Conservation (phyloP, 306 rosid genomes). For the Boehmeria nivea region DNA sequence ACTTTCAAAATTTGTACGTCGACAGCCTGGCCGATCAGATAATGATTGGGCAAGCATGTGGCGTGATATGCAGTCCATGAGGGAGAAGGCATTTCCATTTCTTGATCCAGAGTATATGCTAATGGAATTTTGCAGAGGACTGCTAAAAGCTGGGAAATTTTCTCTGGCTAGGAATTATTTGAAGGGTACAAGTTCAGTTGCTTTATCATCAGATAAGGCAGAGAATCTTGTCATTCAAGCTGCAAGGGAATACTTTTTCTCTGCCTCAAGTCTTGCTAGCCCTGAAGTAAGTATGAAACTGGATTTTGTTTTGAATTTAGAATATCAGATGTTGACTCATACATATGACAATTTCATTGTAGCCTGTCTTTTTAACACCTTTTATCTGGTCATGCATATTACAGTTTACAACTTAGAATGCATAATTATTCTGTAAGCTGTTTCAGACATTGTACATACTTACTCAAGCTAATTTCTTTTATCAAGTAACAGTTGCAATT, state of each 20-base stretch:
- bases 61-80: constrained; percentile 87
- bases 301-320: constrained; percentile 3
- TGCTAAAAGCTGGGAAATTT: constrained; percentile 95
- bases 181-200: constrained; percentile 91
- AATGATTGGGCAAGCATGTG: constrained; percentile 98
- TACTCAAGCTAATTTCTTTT: neutral
- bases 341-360: no score
- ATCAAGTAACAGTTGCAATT: neutral
- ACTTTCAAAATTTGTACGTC: constrained; percentile 87
- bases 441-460: neutral
- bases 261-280: constrained; percentile 90
- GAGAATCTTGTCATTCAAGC: constrained; percentile 97
- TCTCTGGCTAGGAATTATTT: constrained; percentile 93
- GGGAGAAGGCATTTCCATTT: constrained; percentile 89
- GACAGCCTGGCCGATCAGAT: constrained; percentile 81
- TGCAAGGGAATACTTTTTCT: constrained; percentile 91
- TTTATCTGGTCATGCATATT: neutral
- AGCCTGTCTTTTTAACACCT: neutral
- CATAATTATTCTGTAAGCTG: neutral
- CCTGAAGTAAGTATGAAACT: constrained; percentile 73
- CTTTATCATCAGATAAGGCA: constrained; percentile 83
- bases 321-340: no score
- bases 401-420: neutral
- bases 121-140: constrained; percentile 90
- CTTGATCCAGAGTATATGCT: constrained; percentile 81